phyloP scores from a whole-genome alignment of 495 filamentous ascomycete genomes.

The Chaetomium cochliodes region DNA sequence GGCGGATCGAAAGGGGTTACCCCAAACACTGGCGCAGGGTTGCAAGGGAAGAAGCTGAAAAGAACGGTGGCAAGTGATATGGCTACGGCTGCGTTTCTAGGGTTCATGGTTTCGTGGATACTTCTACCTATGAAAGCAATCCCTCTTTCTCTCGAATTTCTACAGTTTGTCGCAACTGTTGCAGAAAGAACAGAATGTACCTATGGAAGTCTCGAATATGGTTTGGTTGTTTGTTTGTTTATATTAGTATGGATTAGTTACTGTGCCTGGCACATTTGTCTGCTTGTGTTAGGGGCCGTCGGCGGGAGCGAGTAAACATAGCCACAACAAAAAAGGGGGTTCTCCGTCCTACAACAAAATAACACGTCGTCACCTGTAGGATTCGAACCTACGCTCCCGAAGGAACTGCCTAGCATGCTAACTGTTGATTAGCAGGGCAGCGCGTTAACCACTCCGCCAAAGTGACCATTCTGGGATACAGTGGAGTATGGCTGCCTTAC shows the following conservation, averaged over 20 bases:
- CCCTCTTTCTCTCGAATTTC: too few relatives aligned
- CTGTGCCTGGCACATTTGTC: too few relatives aligned
- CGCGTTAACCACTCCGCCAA: slow-evolving; percentile 15
- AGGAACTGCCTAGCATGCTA: slow-evolving; percentile 17
- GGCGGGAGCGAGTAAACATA: neutral
- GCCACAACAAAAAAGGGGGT: neutral
- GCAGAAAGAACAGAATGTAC: too few relatives aligned
- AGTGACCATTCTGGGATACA: neutral
- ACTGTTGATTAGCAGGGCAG: slow-evolving; percentile 24
- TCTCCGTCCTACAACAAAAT: neutral
- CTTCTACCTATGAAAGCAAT: too few relatives aligned
- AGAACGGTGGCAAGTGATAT: neutral
- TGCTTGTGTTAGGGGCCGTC: too few relatives aligned
- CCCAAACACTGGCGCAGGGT: slow-evolving; percentile 30
- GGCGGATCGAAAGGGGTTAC: slow-evolving; percentile 28
- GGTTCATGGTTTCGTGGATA: too few relatives aligned
- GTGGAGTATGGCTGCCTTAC: too few relatives aligned
- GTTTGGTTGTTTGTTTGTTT: too few relatives aligned
- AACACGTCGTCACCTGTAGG: slow-evolving; percentile 22
- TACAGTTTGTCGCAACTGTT: too few relatives aligned
- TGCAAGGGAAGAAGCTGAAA: slow-evolving; percentile 18
- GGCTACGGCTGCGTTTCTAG: too few relatives aligned
- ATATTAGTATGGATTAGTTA: too few relatives aligned
- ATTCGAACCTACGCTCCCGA: slow-evolving; percentile 15
- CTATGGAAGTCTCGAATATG: too few relatives aligned